Percentiles rank a stretch among this genome's conserved stretches.
These are phyloP conservation scores for Logfia minima DNA, from an alignment of 129 eudicot genomes.

Conservation along the genomic window DNA sequence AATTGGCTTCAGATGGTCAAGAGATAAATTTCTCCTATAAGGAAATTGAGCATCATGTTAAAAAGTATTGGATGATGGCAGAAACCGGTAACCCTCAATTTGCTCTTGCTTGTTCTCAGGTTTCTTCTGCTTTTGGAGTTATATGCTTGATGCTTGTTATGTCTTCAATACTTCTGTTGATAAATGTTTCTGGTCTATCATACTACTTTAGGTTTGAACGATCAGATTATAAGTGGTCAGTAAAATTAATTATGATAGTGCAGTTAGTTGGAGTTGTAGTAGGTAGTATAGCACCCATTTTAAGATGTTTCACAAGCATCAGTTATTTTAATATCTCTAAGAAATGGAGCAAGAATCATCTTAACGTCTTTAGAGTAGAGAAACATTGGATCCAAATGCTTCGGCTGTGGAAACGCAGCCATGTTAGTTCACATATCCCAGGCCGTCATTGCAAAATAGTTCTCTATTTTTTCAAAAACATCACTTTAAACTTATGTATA, in stretches of 20 bases:
- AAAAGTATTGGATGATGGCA: too few relatives aligned
- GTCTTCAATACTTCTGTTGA: background rate
- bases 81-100: too few relatives aligned
- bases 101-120: too few relatives aligned
- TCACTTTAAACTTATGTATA: slow-evolving; percentile 22
- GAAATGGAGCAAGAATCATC: too few relatives aligned
- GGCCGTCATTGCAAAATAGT: slow-evolving; percentile 25
- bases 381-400: too few relatives aligned
- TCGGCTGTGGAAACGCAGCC: too few relatives aligned
- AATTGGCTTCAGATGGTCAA: background rate
- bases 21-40: background rate
- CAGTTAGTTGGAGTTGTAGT: slow-evolving; percentile 5
- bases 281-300: slow-evolving; percentile 17
- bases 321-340: too few relatives aligned
- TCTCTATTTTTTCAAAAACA: slow-evolving; percentile 25
- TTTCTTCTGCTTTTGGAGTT: slow-evolving; percentile 21
- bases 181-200: background rate
- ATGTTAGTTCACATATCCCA: slow-evolving; percentile 18
- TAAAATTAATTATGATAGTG: background rate
- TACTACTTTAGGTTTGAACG: background rate
- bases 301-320: too few relatives aligned
- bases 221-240: background rate
- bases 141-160: background rate
- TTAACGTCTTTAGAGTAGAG: too few relatives aligned
- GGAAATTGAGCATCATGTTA: too few relatives aligned